phyloP scores from a whole-genome alignment of 345 rosid species.

The Eucalyptus paniculata region DNA sequence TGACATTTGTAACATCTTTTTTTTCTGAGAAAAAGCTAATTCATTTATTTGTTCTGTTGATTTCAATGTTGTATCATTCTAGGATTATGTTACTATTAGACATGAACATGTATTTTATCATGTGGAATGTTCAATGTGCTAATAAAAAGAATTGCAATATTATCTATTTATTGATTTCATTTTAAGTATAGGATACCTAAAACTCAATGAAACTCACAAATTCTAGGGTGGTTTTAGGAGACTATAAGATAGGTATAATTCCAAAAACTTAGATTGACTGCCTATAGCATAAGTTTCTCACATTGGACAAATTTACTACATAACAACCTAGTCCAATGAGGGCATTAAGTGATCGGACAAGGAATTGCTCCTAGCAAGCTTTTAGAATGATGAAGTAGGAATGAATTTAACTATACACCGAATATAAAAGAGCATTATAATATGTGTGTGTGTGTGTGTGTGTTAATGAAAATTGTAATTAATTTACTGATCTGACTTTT shows the following conservation, averaged over 20 bases:
- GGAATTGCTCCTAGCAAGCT: too few species aligned
- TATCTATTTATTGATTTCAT: background rate
- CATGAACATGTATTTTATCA: background rate
- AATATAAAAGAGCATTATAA: too few species aligned
- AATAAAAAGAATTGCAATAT: background rate
- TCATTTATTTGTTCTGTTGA: background rate
- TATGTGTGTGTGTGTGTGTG: rapidly evolving
- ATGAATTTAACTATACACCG: too few species aligned
- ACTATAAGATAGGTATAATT: background rate
- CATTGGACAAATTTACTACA: too few species aligned
- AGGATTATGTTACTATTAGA: background rate
- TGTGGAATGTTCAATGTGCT: background rate
- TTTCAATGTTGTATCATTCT: background rate
- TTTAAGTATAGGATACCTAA: background rate
- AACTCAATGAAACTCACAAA: background rate
- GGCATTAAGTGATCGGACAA: too few species aligned
- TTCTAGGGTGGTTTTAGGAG: background rate
- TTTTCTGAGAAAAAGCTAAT: background rate
- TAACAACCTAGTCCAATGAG: too few species aligned
- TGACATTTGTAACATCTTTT: background rate
- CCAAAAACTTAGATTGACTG: background rate
- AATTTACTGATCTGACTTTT: too few species aligned
- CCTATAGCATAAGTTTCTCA: too few species aligned
- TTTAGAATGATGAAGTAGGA: too few species aligned
- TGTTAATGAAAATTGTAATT: too few species aligned